Evolutionary conservation across 306 rosid genomes (phyloP).

Genomic region (Sophora flavescens): DNA sequence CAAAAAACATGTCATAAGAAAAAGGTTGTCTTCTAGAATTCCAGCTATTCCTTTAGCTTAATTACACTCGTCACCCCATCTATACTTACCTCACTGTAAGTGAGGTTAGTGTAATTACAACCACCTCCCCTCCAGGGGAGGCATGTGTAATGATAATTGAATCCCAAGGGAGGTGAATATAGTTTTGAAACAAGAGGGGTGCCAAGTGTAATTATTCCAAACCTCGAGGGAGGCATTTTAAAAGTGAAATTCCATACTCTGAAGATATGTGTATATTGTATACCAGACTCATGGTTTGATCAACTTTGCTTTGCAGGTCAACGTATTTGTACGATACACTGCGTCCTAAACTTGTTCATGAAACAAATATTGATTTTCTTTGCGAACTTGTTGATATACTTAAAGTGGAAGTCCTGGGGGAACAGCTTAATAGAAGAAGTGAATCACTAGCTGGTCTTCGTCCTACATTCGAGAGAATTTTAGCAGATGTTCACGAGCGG

Average conservation of each 20-base stretch:
- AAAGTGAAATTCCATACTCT: conserved; percentile 17
- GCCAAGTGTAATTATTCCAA: too few relatives aligned
- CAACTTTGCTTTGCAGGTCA: conserved; percentile 69
- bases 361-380: conserved; percentile 89
- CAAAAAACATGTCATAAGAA: too few relatives aligned
- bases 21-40: conserved; percentile 27
- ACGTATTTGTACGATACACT: conserved; percentile 89
- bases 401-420: conserved; percentile 92
- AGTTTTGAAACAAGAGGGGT: too few relatives aligned
- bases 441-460: conserved; percentile 89
- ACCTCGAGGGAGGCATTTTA: background rate
- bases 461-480: conserved; percentile 92
- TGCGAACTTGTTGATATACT: conserved; percentile 98
- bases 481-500: conserved; percentile 97
- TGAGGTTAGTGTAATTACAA: too few relatives aligned
- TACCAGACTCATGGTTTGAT: conserved; percentile 31
- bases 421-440: conserved; percentile 73
- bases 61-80: too few relatives aligned
- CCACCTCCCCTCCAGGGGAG: too few relatives aligned
- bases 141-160: too few relatives aligned
- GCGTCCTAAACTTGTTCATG: conserved; percentile 95
- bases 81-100: too few relatives aligned
- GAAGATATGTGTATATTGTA: conserved; percentile 7
- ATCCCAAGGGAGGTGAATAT: too few relatives aligned
- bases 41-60: conserved; percentile 5